These are phyloP conservation scores for Ophiosphaerella korrae DNA, from an alignment of 2,329 filamentous ascomycete genomes.

Conservation along the genomic window DNA sequence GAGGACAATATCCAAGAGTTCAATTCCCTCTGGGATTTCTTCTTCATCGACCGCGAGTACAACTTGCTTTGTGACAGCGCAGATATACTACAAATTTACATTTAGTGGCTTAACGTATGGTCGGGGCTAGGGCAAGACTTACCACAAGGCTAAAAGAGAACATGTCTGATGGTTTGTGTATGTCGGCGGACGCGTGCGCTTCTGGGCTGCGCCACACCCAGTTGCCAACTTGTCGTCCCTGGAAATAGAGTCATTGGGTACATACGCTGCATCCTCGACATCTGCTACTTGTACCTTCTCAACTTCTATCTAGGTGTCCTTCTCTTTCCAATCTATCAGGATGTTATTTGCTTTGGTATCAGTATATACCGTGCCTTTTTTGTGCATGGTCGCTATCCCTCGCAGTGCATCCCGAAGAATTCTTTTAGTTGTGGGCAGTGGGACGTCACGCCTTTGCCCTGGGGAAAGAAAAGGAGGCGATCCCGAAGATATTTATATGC, in stretches of 20 bases:
- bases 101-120: too few relatives aligned
- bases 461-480: slow-evolving; percentile 51
- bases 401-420: slow-evolving; percentile 52
- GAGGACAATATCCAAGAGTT: slow-evolving; percentile 50
- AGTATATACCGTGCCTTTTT: slow-evolving; percentile 22
- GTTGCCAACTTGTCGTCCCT: slow-evolving; percentile 48
- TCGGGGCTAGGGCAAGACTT: too few relatives aligned
- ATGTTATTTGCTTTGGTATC: slow-evolving; percentile 55
- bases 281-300: slow-evolving; percentile 50
- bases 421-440: slow-evolving; percentile 46
- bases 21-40: slow-evolving; percentile 41
- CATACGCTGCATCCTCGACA: slow-evolving; percentile 49
- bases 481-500: slow-evolving; percentile 53
- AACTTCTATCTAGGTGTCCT: slow-evolving; percentile 29
- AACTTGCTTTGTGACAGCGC: slow-evolving; percentile 47
- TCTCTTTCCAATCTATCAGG: slow-evolving; percentile 49
- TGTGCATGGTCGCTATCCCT: slow-evolving; percentile 40
- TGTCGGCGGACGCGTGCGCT: slow-evolving; percentile 48
- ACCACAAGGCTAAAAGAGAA: slow-evolving; percentile 34
- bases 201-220: slow-evolving; percentile 55
- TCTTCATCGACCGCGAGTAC: slow-evolving; percentile 42
- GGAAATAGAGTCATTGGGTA: slow-evolving; percentile 45
- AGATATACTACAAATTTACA: slow-evolving; percentile 52
- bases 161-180: slow-evolving; percentile 50
- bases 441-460: slow-evolving; percentile 47